Percentiles rank a stretch among this genome's conserved stretches.
Evolutionary conservation across 2,329 filamentous ascomycete genomes (phyloP).

Genomic region (Alternaria angustiovoidea): DNA sequence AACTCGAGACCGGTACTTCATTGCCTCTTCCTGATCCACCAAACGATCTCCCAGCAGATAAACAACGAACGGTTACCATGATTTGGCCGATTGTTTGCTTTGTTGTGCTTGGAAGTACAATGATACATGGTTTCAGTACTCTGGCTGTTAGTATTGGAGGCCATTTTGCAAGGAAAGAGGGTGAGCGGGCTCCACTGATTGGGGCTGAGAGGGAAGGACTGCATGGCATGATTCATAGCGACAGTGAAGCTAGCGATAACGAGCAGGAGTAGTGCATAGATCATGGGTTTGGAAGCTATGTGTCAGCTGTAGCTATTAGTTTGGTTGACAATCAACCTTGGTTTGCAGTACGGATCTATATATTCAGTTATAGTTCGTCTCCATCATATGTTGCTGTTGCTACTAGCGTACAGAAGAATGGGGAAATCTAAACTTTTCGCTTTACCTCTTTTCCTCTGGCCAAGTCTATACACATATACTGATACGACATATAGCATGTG

Average conservation of each 20-base stretch:
- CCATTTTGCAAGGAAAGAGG: constrained; percentile 57
- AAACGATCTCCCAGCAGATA: constrained; percentile 39
- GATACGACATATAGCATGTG: no score
- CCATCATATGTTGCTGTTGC: background rate
- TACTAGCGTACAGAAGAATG: background rate
- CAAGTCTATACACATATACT: no score
- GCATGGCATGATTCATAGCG: constrained; percentile 59
- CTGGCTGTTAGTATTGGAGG: constrained; percentile 59
- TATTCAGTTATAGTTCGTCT: background rate
- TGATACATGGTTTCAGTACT: constrained; percentile 64
- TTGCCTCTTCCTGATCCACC: constrained; percentile 57
- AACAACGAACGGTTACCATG: constrained; percentile 53
- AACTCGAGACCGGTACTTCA: constrained; percentile 60
- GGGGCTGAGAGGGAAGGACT: constrained; percentile 60
- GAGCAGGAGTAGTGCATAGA: background rate
- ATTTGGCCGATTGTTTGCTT: constrained; percentile 66
- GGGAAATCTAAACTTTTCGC: background rate
- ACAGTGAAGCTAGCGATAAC: constrained; percentile 25
- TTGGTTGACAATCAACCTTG: background rate
- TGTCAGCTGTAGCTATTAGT: background rate
- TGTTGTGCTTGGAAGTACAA: constrained; percentile 61
- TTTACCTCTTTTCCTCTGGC: background rate
- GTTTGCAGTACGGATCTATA: background rate
- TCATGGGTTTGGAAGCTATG: background rate
- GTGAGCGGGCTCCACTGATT: constrained; percentile 60